These are phyloP conservation scores for Conoideocrella luteorostrata DNA, from an alignment of 2,329 filamentous ascomycete species.

Conservation along the genomic window DNA sequence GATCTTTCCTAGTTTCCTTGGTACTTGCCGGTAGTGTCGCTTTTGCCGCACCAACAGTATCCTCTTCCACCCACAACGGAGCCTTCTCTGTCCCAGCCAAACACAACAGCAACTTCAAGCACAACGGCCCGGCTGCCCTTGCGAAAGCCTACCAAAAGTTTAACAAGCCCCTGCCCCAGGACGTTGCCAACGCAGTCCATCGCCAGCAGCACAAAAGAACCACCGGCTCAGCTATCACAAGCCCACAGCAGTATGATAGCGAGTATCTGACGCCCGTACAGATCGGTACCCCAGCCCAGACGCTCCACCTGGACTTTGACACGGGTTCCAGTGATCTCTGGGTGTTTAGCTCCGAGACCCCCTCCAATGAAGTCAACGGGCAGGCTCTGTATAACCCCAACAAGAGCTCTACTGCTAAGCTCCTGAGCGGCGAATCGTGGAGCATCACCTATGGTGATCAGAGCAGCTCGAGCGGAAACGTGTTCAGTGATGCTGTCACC, in stretches of 20 bases:
- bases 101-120: constrained; percentile 9
- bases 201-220: background rate
- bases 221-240: constrained; percentile 10
- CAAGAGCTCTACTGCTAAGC: constrained; percentile 30
- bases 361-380: constrained; percentile 26
- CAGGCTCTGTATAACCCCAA: constrained; percentile 34
- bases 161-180: constrained; percentile 8
- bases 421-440: constrained; percentile 33
- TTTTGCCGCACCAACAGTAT: constrained; percentile 9
- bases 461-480: constrained; percentile 34
- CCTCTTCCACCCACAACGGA: constrained; percentile 4
- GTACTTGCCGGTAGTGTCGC: constrained; percentile 12
- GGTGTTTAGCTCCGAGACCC: constrained; percentile 37
- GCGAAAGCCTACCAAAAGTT: constrained; percentile 14
- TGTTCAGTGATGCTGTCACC: constrained; percentile 36
- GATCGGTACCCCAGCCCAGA: constrained; percentile 16
- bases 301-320: constrained; percentile 15
- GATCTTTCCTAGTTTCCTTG: constrained; percentile 14
- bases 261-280: constrained; percentile 13
- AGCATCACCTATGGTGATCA: constrained; percentile 37
- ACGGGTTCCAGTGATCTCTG: constrained; percentile 22
- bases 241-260: constrained; percentile 10
- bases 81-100: constrained; percentile 6
- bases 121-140: constrained; percentile 11
- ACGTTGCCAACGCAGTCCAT: constrained; percentile 5